These are phyloP conservation scores for Candida coquimbonensis DNA, from an alignment of 805 yeast genomes.

Conservation along the genomic window DNA sequence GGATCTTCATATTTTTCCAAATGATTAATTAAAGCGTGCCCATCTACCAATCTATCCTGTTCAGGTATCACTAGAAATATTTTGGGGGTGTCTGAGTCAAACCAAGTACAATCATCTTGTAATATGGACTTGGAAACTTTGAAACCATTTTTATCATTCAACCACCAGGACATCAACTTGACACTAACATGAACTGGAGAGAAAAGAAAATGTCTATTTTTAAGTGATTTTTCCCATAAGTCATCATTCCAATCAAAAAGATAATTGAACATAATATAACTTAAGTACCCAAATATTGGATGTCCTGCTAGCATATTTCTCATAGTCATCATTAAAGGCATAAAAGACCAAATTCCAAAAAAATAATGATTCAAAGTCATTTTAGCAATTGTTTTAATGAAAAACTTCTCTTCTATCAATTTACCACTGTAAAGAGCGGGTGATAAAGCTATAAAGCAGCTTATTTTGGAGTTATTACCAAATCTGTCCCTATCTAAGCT, in stretches of 20 bases:
- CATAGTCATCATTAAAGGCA: constrained; percentile 64
- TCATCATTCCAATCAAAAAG: constrained; percentile 82
- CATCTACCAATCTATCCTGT: constrained; percentile 72
- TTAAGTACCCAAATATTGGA: constrained; percentile 51
- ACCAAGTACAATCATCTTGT: constrained; percentile 51
- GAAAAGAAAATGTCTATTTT: constrained; percentile 73
- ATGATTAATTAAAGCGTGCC: constrained; percentile 57
- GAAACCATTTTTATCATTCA: constrained; percentile 43
- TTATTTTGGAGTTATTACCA: constrained; percentile 46
- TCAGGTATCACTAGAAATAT: constrained; percentile 66
- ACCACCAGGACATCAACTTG: constrained; percentile 90
- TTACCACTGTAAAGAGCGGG: constrained; percentile 92
- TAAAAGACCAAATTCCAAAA: constrained; percentile 74
- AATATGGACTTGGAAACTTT: constrained; percentile 35
- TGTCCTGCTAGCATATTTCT: constrained; percentile 43
- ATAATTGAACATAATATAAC: constrained; percentile 81
- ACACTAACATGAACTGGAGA: constrained; percentile 81
- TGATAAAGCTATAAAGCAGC: constrained; percentile 68
- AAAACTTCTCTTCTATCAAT: constrained; percentile 52
- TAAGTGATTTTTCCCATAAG: constrained; percentile 62
- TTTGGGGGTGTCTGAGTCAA: constrained; percentile 42
- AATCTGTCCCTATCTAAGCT: constrained; percentile 49
- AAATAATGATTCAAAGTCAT: constrained; percentile 41
- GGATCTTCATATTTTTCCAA: constrained; percentile 49
- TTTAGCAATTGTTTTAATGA: constrained; percentile 55